Percentiles rank a stretch among this genome's conserved stretches.
phyloP scores from a whole-genome alignment of 306 rosid genomes.

The Gleditsia sinensis region DNA sequence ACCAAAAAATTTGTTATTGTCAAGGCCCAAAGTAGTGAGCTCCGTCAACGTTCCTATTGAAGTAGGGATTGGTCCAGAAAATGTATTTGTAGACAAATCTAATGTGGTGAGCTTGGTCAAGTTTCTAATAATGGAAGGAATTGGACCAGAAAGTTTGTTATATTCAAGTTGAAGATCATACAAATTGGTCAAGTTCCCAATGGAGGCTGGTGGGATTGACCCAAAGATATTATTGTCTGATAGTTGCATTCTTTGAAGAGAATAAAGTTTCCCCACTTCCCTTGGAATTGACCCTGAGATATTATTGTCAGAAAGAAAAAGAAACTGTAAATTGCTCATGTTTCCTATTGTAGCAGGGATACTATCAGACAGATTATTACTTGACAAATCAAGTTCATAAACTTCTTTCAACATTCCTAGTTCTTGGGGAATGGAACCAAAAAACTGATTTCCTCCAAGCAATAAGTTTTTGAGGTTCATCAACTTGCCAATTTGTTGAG shows the following conservation, averaged over 20 bases:
- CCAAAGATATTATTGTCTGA: too few relatives aligned
- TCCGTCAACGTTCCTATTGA: background rate
- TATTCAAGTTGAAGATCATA: too few relatives aligned
- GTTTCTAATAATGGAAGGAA: too few relatives aligned
- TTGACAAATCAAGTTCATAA: background rate
- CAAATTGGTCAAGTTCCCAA: too few relatives aligned
- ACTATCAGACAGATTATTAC: background rate
- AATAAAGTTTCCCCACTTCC: too few relatives aligned
- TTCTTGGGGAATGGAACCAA: constrained; percentile 9
- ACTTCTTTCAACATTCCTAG: too few relatives aligned
- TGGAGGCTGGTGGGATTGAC: too few relatives aligned
- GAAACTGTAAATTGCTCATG: background rate
- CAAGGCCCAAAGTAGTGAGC: background rate
- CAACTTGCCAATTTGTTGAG: constrained; percentile 16
- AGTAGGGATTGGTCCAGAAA: background rate
- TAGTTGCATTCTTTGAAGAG: too few relatives aligned
- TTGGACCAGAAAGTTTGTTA: too few relatives aligned
- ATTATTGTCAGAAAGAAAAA: background rate
- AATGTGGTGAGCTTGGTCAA: too few relatives aligned
- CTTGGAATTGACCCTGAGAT: too few relatives aligned
- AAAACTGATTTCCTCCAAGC: background rate
- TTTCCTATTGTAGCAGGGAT: constrained; percentile 15
- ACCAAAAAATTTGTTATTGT: background rate
- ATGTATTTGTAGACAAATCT: too few relatives aligned
- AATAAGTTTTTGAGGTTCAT: background rate